Conservation (phyloP, 495 filamentous ascomycete genomes). For the Daldinia concentrica region DNA sequence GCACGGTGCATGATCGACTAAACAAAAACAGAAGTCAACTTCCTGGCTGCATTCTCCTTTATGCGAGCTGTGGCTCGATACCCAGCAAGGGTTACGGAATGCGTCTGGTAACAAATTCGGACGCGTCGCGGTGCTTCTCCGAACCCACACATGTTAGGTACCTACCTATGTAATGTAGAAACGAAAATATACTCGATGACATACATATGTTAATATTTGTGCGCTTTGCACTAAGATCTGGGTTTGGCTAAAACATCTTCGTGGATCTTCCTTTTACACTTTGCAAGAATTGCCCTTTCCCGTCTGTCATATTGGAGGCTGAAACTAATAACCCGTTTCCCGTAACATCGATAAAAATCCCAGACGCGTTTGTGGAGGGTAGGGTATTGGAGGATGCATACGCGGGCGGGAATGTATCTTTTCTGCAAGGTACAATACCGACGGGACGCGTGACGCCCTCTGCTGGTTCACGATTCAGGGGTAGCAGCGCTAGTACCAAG, state of each 20-base stretch:
- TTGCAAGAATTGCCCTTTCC: constrained; percentile 5
- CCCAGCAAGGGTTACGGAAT: neutral
- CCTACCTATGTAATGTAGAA: neutral
- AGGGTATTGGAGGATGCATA: constrained; percentile 11
- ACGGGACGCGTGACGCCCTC: constrained; percentile 26
- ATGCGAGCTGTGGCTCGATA: constrained; percentile 33
- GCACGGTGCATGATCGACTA: constrained; percentile 35
- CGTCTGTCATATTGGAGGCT: constrained; percentile 32
- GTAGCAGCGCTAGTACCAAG: constrained; percentile 27
- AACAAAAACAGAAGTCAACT: constrained; percentile 26
- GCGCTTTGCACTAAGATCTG: neutral
- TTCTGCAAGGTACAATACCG: constrained; percentile 34
- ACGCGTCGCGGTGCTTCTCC: constrained; percentile 18
- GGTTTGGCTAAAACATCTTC: neutral
- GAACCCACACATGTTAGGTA: neutral
- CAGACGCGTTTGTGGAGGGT: constrained; percentile 23
- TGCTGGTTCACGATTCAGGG: constrained; percentile 24
- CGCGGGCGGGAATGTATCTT: constrained; percentile 1
- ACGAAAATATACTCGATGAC: neutral
- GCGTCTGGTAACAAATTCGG: constrained; percentile 5
- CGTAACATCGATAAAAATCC: constrained; percentile 11
- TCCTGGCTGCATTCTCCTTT: constrained; percentile 33
- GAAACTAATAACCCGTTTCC: constrained; percentile 37
- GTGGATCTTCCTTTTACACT: neutral
- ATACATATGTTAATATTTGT: neutral